Evolutionary conservation across 768 basidiomycete species (phyloP).

Genomic region (Lentinula sp.): DNA sequence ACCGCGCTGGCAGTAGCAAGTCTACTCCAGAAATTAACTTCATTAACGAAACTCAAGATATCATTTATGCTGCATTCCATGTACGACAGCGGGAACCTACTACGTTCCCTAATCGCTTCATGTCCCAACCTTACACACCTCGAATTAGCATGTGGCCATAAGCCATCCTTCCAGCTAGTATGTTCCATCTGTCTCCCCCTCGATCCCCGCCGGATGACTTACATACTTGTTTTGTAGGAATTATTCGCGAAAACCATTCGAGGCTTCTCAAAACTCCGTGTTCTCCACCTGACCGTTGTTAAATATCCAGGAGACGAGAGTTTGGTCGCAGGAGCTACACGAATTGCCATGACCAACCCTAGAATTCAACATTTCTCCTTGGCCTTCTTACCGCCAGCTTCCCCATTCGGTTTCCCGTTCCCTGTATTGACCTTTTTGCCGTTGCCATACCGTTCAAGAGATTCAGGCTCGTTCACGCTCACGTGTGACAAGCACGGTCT

Average conservation of each 20-base stretch:
- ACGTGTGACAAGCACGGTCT: constrained; percentile 59
- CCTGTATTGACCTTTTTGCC: constrained; percentile 30
- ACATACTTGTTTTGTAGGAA: constrained; percentile 31
- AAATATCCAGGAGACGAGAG: constrained; percentile 60
- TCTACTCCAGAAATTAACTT: constrained; percentile 50
- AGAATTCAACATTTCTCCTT: constrained; percentile 60
- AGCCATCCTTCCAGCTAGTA: constrained; percentile 70
- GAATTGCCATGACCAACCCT: constrained; percentile 61
- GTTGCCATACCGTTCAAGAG: constrained; percentile 35
- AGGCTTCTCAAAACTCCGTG: constrained; percentile 56
- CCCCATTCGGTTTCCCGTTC: constrained; percentile 44
- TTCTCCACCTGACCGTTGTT: constrained; percentile 59
- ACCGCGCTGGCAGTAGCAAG: constrained; percentile 56
- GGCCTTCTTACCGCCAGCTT: constrained; percentile 52
- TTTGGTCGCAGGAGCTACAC: constrained; percentile 50
- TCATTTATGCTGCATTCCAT: constrained; percentile 66
- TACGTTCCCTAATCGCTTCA: constrained; percentile 58
- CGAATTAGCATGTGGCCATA: constrained; percentile 59
- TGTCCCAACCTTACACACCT: constrained; percentile 62
- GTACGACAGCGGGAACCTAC: constrained; percentile 66
- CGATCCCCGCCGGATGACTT: neutral
- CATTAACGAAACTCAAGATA: constrained; percentile 54
- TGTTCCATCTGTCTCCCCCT: constrained; percentile 14
- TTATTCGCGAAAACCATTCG: constrained; percentile 58
- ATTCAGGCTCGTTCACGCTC: constrained; percentile 52